These are phyloP conservation scores for Eimeria sp. DNA, from an alignment of 169 alveolate species.

Conservation along the genomic window DNA sequence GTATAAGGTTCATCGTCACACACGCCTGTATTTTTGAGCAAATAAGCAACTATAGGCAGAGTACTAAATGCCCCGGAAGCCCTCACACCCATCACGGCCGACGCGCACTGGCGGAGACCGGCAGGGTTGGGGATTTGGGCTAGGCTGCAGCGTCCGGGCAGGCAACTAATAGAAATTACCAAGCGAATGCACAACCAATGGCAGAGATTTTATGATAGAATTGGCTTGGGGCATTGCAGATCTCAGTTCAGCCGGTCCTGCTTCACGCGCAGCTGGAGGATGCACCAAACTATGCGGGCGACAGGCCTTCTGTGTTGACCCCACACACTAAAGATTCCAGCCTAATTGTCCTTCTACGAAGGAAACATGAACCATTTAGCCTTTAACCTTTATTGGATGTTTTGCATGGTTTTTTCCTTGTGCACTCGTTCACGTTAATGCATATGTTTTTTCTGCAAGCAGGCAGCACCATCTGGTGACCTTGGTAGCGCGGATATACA, in stretches of 20 bases:
- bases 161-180: neutral
- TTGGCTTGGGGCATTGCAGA: neutral
- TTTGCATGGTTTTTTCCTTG: neutral
- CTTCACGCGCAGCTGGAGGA: neutral
- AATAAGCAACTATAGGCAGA: neutral
- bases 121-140: neutral
- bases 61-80: neutral
- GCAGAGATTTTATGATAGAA: neutral
- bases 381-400: neutral
- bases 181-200: neutral
- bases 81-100: neutral
- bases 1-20: neutral
- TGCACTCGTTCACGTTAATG: neutral
- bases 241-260: neutral
- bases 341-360: neutral
- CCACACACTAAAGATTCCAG: neutral
- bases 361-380: neutral
- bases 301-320: neutral
- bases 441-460: neutral
- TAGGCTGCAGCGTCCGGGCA: neutral
- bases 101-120: neutral
- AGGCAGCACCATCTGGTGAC: neutral
- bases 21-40: neutral
- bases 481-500: neutral
- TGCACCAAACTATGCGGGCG: neutral